A percentile compares a stretch with the other conserved stretches of the same genome.
phyloP scores from a whole-genome alignment of 139 green algal genomes.

The Asterochloris erici region DNA sequence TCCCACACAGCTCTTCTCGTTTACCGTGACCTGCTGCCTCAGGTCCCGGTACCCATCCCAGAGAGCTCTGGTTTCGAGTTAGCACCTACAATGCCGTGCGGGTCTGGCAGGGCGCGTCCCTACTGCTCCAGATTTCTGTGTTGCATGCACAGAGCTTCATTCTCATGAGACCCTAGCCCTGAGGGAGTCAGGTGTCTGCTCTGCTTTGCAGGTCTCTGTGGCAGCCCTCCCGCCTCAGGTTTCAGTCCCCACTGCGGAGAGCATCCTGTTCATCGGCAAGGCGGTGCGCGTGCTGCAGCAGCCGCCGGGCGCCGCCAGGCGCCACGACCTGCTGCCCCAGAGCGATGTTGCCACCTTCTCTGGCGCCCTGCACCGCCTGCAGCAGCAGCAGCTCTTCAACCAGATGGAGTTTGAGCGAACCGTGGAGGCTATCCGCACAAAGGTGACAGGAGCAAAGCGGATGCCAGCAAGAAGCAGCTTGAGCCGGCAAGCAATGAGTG shows the following conservation, averaged over 20 bases:
- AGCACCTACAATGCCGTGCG: too few relatives aligned
- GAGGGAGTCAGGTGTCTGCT: not conserved
- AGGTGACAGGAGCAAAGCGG: slow-evolving; percentile 25
- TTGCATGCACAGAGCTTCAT: too few relatives aligned
- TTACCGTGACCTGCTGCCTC: too few relatives aligned
- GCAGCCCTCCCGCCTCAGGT: slow-evolving; percentile 55
- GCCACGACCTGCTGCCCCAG: slow-evolving; percentile 41
- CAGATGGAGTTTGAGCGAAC: slow-evolving; percentile 49
- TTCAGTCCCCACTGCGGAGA: slow-evolving; percentile 45
- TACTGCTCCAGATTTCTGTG: too few relatives aligned
- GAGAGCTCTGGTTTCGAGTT: too few relatives aligned
- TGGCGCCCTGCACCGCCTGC: slow-evolving; percentile 33
- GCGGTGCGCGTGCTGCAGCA: slow-evolving; percentile 73
- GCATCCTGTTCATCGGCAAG: slow-evolving; percentile 77
- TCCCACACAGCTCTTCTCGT: too few relatives aligned
- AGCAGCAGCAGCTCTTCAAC: slow-evolving; percentile 40
- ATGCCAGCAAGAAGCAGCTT: not conserved
- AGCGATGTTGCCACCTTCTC: slow-evolving; percentile 16
- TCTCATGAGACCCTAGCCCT: too few relatives aligned
- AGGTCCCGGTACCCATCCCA: too few relatives aligned
- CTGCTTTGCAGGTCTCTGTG: slow-evolving; percentile 37
- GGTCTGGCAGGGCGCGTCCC: too few relatives aligned
- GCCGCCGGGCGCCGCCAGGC: slow-evolving; percentile 22
- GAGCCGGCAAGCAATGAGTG: too few relatives aligned
- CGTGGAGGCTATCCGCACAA: slow-evolving; percentile 55